phyloP scores from a whole-genome alignment of 371 early-diverging fungal species.

The Gilbertella persicaria region DNA sequence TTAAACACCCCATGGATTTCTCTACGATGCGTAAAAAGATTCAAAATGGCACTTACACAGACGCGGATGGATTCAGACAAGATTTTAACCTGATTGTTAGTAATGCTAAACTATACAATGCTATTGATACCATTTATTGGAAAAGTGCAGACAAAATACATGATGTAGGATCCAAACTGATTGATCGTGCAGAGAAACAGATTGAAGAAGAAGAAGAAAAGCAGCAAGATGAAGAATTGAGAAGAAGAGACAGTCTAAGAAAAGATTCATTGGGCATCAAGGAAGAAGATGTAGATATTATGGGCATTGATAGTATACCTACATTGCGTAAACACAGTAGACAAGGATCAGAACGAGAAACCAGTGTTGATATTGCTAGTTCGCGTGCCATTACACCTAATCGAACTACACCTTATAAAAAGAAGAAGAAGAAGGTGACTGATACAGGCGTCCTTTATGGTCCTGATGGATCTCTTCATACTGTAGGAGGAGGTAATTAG shows the following conservation, averaged over 20 bases:
- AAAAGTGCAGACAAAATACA: conserved; percentile 69
- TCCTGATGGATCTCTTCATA: conserved; percentile 47
- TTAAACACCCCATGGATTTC: conserved; percentile 74
- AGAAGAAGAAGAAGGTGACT: conserved; percentile 49
- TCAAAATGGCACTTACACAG: conserved; percentile 43
- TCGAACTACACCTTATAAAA: conserved; percentile 29
- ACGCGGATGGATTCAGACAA: conserved; percentile 54
- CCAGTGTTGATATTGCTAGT: conserved; percentile 29
- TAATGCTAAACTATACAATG: conserved; percentile 78
- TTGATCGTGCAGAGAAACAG: conserved; percentile 60
- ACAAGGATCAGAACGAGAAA: conserved; percentile 32
- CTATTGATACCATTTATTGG: conserved; percentile 71
- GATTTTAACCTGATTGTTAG: conserved; percentile 70
- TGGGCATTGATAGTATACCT: conserved; percentile 41
- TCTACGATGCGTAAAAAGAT: conserved; percentile 68
- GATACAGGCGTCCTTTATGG: conserved; percentile 48
- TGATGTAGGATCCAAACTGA: conserved; percentile 55
- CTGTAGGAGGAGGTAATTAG: conserved; percentile 40
- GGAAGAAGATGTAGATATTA: conserved; percentile 58
- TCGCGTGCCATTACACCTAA: conserved; percentile 36
- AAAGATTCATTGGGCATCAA: conserved; percentile 29
- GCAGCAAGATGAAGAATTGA: conserved; percentile 1
- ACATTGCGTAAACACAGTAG: conserved; percentile 28
- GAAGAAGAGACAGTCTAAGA: conserved; percentile 9
- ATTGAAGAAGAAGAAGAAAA: conserved; percentile 42